Percentiles rank a stretch among this genome's conserved stretches.
Evolutionary conservation across 2,329 filamentous ascomycete species (phyloP).

Genomic region (Helicocarpus griseus): DNA sequence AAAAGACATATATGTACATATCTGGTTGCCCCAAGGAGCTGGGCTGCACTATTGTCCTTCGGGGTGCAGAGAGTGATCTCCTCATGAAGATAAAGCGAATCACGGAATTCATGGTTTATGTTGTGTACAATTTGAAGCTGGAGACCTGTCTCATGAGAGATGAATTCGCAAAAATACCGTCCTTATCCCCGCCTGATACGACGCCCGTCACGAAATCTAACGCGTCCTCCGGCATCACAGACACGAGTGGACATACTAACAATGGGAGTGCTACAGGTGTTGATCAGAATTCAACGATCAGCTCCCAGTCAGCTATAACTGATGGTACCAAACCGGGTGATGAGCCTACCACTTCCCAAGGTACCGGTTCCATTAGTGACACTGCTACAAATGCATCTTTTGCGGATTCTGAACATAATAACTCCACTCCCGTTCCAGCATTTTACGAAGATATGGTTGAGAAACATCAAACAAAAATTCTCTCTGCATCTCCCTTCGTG

Average conservation of each 20-base stretch:
- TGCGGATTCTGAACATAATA: conserved; percentile 48
- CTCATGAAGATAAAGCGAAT: conserved; percentile 80
- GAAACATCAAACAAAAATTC: conserved; percentile 82
- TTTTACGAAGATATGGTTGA: conserved; percentile 94
- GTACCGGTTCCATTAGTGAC: conserved; percentile 10
- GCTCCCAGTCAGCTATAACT: conserved; percentile 3
- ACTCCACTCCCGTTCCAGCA: conserved; percentile 74
- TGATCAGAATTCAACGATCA: conserved; percentile 5
- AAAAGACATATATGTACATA: conserved; percentile 92
- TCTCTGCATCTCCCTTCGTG: conserved; percentile 93
- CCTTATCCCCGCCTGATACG: conserved; percentile 10
- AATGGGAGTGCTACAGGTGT: not conserved
- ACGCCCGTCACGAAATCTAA: conserved; percentile 7
- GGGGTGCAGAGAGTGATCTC: conserved; percentile 63
- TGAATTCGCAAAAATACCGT: conserved; percentile 75
- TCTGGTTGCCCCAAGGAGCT: conserved; percentile 83
- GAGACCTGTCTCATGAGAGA: conserved; percentile 92
- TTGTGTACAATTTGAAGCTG: conserved; percentile 93
- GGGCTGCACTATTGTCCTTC: conserved; percentile 86
- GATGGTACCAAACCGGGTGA: conserved; percentile 11
- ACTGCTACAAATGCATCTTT: conserved; percentile 10
- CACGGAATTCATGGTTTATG: conserved; percentile 97
- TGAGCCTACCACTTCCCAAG: conserved; percentile 11
- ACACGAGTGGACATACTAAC: not conserved
- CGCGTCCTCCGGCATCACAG: not conserved